Conservation (phyloP, 2,329 filamentous ascomycete species). For the Aspergillus eucalypticola region DNA sequence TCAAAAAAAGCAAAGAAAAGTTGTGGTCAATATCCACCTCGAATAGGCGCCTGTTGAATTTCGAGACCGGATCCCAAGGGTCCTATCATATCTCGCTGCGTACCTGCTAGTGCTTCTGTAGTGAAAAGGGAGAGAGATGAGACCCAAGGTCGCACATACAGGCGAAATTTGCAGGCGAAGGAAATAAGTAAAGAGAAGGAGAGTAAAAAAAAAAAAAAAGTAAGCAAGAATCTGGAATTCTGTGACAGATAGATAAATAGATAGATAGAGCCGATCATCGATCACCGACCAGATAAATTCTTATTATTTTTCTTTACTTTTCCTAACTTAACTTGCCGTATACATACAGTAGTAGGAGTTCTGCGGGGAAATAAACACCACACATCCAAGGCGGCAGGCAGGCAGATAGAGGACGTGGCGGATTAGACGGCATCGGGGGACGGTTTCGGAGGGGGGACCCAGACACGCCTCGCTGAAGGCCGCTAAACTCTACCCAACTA, state of each 20-base stretch:
- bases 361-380: not conserved
- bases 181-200: too few species aligned
- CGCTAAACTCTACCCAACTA: slow-evolving; percentile 6
- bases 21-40: not conserved
- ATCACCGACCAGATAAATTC: not conserved
- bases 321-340: not conserved
- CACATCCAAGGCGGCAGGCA: too few species aligned
- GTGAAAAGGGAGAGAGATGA: not conserved
- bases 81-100: slow-evolving; percentile 5
- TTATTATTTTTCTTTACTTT: not conserved
- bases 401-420: not conserved
- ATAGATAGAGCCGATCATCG: not conserved
- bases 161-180: not conserved
- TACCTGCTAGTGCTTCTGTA: not conserved
- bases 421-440: not conserved
- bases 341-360: not conserved
- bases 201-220: too few species aligned
- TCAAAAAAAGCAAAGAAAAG: not conserved
- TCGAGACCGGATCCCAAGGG: slow-evolving; percentile 3
- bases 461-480: not conserved
- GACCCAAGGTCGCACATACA: not conserved
- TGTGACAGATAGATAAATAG: not conserved
- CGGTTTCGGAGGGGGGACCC: not conserved
- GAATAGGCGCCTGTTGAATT: not conserved
- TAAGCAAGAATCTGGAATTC: not conserved